phyloP scores from a whole-genome alignment of 192 early-diverging fungal species.

The Backusella luteola region DNA sequence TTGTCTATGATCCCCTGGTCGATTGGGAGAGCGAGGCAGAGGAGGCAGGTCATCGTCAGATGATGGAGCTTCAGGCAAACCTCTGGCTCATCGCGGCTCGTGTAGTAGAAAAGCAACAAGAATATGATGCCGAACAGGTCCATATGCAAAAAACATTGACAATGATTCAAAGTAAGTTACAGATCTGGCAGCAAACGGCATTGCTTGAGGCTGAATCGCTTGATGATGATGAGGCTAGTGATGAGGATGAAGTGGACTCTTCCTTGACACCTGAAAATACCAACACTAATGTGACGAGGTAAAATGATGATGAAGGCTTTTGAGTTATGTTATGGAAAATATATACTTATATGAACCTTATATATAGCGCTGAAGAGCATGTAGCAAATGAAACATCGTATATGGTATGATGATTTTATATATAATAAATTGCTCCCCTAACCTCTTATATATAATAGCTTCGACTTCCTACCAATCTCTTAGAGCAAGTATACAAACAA shows the following conservation, averaged over 20 bases:
- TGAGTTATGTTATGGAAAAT: not conserved
- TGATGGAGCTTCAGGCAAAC: constrained; percentile 28
- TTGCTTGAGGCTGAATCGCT: constrained; percentile 4
- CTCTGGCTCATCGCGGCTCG: constrained; percentile 25
- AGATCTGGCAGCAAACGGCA: constrained; percentile 1
- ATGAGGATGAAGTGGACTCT: not conserved
- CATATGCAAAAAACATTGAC: not conserved
- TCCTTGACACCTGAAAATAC: not conserved
- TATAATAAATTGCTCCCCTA: not conserved
- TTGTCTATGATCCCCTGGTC: constrained; percentile 87
- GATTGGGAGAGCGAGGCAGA: constrained; percentile 48
- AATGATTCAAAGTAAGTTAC: not conserved
- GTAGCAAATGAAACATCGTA: constrained; percentile 6
- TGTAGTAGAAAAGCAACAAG: constrained; percentile 18
- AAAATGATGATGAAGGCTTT: not conserved
- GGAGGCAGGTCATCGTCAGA: constrained; percentile 27
- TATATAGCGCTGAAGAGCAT: not conserved
- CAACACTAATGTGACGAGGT: not conserved
- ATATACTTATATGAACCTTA: not conserved
- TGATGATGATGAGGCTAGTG: constrained; percentile 4
- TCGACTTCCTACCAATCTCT: constrained; percentile 6
- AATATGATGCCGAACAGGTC: constrained; percentile 1
- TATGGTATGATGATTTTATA: not conserved
- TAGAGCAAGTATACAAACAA: not conserved
- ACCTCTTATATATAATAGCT: not conserved